Conservation (phyloP, 106 monocot genomes). For the Agapanthus africanus region DNA sequence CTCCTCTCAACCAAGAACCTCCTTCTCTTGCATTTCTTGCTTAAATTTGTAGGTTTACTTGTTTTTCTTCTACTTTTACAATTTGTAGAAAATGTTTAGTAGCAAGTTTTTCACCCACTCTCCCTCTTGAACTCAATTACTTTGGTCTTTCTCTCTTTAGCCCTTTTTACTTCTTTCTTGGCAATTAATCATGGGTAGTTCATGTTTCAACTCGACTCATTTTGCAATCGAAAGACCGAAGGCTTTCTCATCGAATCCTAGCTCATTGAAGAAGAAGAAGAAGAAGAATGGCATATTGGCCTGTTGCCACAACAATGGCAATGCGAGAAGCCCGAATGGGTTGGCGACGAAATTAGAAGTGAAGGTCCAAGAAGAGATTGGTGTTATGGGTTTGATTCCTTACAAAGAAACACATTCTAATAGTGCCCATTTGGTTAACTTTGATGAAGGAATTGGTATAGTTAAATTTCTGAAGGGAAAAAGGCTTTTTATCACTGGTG, state of each 20-base stretch:
- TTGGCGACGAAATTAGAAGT: not conserved
- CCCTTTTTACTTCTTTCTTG: not conserved
- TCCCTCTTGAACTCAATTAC: slow-evolving; percentile 10
- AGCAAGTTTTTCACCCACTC: slow-evolving; percentile 9
- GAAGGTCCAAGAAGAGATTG: slow-evolving; percentile 6
- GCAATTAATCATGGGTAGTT: slow-evolving; percentile 25
- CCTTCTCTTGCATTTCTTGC: slow-evolving; percentile 2
- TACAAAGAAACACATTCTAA: not conserved
- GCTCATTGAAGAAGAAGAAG: slow-evolving; percentile 3
- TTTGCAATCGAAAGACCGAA: slow-evolving; percentile 10
- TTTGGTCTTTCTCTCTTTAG: slow-evolving; percentile 11
- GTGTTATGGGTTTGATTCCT: slow-evolving; percentile 5
- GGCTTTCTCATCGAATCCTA: not conserved
- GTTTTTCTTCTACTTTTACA: slow-evolving; percentile 4
- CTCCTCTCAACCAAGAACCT: slow-evolving; percentile 10
- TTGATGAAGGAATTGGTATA: slow-evolving; percentile 57
- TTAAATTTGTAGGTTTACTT: slow-evolving; percentile 32
- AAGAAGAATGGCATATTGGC: not conserved
- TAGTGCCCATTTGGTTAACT: not conserved
- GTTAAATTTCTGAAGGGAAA: slow-evolving; percentile 58
- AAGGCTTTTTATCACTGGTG: slow-evolving; percentile 71
- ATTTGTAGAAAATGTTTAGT: slow-evolving; percentile 20
- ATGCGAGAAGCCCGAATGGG: slow-evolving; percentile 9
- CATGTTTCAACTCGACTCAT: slow-evolving; percentile 17
- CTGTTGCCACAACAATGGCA: slow-evolving; percentile 8